Evolutionary conservation across 1,139 yeast species (phyloP), one percentile per base, ranked within the genome.

Genomic region (Sugiyamaella japonica): DNA sequence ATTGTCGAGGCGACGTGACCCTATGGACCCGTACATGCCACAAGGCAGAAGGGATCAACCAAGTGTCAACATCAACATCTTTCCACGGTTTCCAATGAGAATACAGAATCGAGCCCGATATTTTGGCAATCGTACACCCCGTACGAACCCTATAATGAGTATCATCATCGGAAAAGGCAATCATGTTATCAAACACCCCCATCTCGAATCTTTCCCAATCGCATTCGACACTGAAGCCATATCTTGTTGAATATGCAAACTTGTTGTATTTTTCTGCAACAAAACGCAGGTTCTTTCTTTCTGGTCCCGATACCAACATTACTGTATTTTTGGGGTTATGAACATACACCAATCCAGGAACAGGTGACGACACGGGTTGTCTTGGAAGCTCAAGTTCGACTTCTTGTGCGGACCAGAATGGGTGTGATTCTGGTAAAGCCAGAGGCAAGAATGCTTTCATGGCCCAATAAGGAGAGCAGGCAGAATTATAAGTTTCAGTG

Each of bases 391-490:
- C 38, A 16, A 60, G 23, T 12, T 50, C 47, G 39, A 48, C 53
- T 41, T 61, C 63, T 17, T 54, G 43, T 7, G 62, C 56, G 1
- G 57, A 36, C 64, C 64, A 61, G 51, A 61, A 61, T 10, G 63
- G 63, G 44, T 67, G 72, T 15, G 50, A 57, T 55, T 28, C 57
- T 4, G 63, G 59, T 1, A 61, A 52, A 5, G 63, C 59, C 34
- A 61, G 52, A 6, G 67, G 65, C 48, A 65, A 51, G 45, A 67
- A 66, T 5, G 58, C 62, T 54, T 69, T 69, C 50, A 69, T 53
- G 1, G 68, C 62, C 72, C 72, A 69, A 49, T 69, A 69, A 6
- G 72, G 72, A 2, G 72, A 69, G 45, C 66, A 67, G 1, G 71
- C 62, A 0, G 71, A 68, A 51, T 68, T 69, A 54, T 69, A 69